Conservation (phyloP, 2,329 filamentous ascomycete genomes). For the Fusarium proliferatum region DNA sequence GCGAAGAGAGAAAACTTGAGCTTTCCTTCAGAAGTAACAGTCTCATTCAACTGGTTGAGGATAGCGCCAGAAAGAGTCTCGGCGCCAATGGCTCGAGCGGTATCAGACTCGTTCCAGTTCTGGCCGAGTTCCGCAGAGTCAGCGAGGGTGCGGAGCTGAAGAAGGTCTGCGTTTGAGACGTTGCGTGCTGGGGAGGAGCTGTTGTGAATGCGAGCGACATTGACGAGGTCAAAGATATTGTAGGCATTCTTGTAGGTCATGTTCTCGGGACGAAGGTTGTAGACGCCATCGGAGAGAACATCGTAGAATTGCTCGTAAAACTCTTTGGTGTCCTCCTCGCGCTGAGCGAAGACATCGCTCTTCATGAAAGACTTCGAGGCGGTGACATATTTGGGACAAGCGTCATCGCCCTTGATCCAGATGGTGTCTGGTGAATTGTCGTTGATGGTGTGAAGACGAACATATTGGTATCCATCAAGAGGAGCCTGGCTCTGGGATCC, state of each 20-base stretch:
- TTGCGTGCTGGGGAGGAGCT: conserved; percentile 46
- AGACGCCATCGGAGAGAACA: conserved; percentile 45
- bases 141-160: conserved; percentile 49
- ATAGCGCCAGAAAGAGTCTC: conserved; percentile 48
- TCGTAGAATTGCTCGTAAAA: conserved; percentile 49
- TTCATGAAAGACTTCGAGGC: conserved; percentile 45
- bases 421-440: conserved; percentile 50
- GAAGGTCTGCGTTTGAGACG: conserved; percentile 48
- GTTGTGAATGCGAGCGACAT: conserved; percentile 51
- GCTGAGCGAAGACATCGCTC: conserved; percentile 44
- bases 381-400: conserved; percentile 45
- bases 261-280: conserved; percentile 46
- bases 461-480: conserved; percentile 51
- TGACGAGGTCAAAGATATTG: conserved; percentile 52
- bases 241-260: conserved; percentile 52
- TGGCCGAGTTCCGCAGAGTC: conserved; percentile 48
- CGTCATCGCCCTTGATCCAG: conserved; percentile 53
- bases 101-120: conserved; percentile 48
- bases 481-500: conserved; percentile 45
- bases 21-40: conserved; percentile 44
- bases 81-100: conserved; percentile 46
- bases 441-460: conserved; percentile 46
- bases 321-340: conserved; percentile 42
- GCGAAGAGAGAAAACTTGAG: conserved; percentile 51
- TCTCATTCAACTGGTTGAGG: conserved; percentile 48